phyloP scores from a whole-genome alignment of 1,139 yeast species.

The Suhomyces chickasaworum region DNA sequence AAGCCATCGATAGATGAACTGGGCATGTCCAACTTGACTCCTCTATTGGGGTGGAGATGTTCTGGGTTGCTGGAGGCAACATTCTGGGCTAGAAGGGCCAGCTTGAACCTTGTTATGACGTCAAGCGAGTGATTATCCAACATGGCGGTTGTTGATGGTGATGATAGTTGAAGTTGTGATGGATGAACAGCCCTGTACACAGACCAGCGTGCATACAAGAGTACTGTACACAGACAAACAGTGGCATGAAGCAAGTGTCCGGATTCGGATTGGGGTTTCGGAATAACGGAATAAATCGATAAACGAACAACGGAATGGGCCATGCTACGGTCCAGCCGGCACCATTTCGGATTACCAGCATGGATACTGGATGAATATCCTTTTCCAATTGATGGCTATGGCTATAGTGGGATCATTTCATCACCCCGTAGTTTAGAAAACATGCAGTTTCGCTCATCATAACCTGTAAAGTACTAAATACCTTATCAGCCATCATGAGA shows the following conservation, averaged over 20 bases:
- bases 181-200: background rate
- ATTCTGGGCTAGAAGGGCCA: conserved; percentile 33
- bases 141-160: conserved; percentile 23
- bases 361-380: background rate
- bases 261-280: background rate
- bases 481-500: background rate
- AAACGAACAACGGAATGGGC: no score
- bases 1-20: conserved; percentile 26
- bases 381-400: background rate
- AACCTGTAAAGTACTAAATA: background rate
- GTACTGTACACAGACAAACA: background rate
- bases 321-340: no score
- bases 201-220: background rate
- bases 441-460: background rate
- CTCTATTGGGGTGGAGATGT: conserved; percentile 36
- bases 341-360: background rate
- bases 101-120: conserved; percentile 42
- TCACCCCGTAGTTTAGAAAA: background rate
- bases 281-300: background rate
- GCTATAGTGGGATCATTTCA: background rate
- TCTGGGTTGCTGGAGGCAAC: conserved; percentile 8
- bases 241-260: background rate
- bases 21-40: conserved; percentile 32
- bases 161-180: background rate
- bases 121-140: conserved; percentile 45